These are phyloP conservation scores for Serendipita sp. DNA, from an alignment of 768 basidiomycete species.

Conservation along the genomic window DNA sequence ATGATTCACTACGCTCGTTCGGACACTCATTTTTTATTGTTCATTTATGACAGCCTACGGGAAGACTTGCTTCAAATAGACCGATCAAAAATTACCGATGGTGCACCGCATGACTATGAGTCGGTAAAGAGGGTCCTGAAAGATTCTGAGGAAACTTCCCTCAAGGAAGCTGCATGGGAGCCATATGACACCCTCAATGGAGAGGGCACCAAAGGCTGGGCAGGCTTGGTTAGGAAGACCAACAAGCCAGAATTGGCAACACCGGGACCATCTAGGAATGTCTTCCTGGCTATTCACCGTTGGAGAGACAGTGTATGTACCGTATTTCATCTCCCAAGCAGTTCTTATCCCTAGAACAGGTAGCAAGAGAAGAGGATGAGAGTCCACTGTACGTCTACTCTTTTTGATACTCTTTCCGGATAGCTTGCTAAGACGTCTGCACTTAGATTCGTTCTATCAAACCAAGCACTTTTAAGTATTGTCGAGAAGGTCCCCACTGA, in stretches of 20 bases:
- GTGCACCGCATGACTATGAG: constrained; percentile 18
- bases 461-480: constrained; percentile 56
- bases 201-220: constrained; percentile 58
- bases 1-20: constrained; percentile 90
- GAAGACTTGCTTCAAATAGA: constrained; percentile 51
- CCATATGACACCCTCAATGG: constrained; percentile 51
- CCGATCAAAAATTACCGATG: constrained; percentile 19
- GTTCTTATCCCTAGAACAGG: background rate
- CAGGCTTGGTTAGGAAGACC: constrained; percentile 64
- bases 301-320: constrained; percentile 52
- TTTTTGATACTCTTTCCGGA: background rate
- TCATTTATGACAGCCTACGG: constrained; percentile 81
- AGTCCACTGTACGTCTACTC: constrained; percentile 42
- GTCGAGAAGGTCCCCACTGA: constrained; percentile 58
- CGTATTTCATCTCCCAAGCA: background rate
- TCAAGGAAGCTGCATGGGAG: constrained; percentile 54
- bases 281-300: constrained; percentile 56
- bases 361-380: constrained; percentile 76
- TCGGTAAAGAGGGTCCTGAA: constrained; percentile 49
- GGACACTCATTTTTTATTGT: constrained; percentile 90
- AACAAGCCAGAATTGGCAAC: constrained; percentile 41
- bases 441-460: constrained; percentile 33
- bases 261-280: constrained; percentile 34
- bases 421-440: background rate
- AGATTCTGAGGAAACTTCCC: constrained; percentile 60